phyloP scores from a whole-genome alignment of 257 asterid species.

The Eustoma russellianum region DNA sequence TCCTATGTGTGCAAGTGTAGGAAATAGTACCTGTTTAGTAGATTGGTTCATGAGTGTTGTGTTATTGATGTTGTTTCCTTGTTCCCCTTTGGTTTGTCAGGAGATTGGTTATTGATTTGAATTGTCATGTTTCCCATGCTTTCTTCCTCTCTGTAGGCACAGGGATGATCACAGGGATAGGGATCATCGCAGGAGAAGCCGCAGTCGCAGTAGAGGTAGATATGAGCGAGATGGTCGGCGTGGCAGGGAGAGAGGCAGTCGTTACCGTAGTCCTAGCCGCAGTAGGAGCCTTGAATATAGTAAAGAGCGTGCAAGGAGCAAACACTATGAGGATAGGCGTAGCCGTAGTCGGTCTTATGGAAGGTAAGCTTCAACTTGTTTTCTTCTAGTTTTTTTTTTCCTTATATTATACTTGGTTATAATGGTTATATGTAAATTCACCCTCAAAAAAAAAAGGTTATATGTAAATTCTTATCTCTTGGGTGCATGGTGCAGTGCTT shows the following conservation, averaged over 20 bases:
- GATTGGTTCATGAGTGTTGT: too few relatives aligned
- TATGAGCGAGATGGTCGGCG: conserved; percentile 45
- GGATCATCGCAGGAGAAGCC: conserved; percentile 65
- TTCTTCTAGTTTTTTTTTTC: neutral
- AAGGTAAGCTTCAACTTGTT: conserved; percentile 32
- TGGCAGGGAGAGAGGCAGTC: conserved; percentile 57
- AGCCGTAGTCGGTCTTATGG: conserved; percentile 67
- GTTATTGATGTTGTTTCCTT: too few relatives aligned
- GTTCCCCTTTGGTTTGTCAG: too few relatives aligned
- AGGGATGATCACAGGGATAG: conserved; percentile 52
- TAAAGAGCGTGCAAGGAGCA: conserved; percentile 2
- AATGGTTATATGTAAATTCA: neutral
- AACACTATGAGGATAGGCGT: conserved; percentile 60
- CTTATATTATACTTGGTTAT: neutral
- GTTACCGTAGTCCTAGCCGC: conserved; percentile 1
- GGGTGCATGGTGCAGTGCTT: conserved; percentile 48
- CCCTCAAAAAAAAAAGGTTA: too few relatives aligned
- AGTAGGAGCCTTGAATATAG: conserved; percentile 1
- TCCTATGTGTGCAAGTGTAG: too few relatives aligned
- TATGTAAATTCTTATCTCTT: neutral
- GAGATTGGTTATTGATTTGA: neutral
- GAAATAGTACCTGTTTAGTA: too few relatives aligned
- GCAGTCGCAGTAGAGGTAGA: conserved; percentile 63
- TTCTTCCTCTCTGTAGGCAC: conserved; percentile 18
- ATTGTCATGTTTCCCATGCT: neutral